Base-by-base conservation (phyloP, 2,329 filamentous ascomycete species). In the Cladosporium velox region DNA sequence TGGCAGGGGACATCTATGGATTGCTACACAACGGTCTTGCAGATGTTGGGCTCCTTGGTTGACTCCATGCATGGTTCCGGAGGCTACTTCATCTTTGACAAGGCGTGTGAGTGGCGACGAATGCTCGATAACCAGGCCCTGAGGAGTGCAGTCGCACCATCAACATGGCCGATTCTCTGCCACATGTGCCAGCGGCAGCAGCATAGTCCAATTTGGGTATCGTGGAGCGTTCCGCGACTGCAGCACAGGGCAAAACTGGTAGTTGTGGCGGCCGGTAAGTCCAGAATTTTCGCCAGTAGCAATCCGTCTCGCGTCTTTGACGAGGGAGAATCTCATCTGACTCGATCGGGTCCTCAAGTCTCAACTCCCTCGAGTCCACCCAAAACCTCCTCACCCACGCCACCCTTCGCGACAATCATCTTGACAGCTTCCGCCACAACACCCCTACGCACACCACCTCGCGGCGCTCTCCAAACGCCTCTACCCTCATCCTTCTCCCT, bases 331-430 rank as follows among this genome's bases (percentile, higher is more conserved):
- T 47, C 41, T 47, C 41, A 8, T 47, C 41, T 3, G n/a, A 4
- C 2, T 47, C 41, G 1, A 21, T 11, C n/a, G 8, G 21, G n/a
- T n/a, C 28, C 49, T 79, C 74, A 78, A 32, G 67, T 71, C 67
- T 93, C 90, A 54, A 95, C 91, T 21, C 85, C 87, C 68, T 93
- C 90, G 71, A 98, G 79, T 0, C 90, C 93, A 68, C 90, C 88
- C 75, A 98, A 82, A 6, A 97, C 90, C 77, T 97, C 94, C 70
- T 93, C 89, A 4, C 90, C 92, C 32, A 97, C 90, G 38, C 93
- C 92, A 0, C 90, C 90, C 72, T 85, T 87, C 75, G 91, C 87
- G 66, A 96, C 77, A 35, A 93, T 91, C 76, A 89, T 87, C 76
- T 90, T 87, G 67, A 96, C 87, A 80, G 97, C 91, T 63, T 85